Evolutionary conservation across 1,139 yeast genomes (phyloP).

Genomic region (Casaregolazyma lundiana): DNA sequence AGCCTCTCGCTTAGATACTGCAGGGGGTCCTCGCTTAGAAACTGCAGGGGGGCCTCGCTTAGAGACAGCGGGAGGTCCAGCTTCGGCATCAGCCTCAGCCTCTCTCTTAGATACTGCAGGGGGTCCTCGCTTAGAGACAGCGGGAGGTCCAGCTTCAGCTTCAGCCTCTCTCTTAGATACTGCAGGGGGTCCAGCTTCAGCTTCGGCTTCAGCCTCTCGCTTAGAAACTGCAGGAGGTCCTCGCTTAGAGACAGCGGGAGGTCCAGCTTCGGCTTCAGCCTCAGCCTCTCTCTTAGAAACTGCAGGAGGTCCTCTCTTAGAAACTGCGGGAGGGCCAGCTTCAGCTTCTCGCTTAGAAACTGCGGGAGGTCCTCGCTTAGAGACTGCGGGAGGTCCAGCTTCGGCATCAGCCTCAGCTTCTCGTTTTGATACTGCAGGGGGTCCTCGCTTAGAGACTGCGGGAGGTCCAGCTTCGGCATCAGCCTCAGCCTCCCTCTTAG

Average conservation of each 20-base stretch:
- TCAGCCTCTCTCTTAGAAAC: conserved; percentile 1
- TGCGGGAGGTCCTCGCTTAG: background rate
- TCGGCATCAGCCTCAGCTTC: conserved; percentile 6
- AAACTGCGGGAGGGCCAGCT: background rate
- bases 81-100: conserved; percentile 7
- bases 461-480: conserved; percentile 6
- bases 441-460: background rate
- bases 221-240: conserved; percentile 2
- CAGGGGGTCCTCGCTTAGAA: conserved; percentile 8
- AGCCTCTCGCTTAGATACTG: conserved; percentile 1
- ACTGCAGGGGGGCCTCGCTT: background rate
- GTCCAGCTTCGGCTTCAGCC: conserved; percentile 7
- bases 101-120: conserved; percentile 5
- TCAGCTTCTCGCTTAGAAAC: conserved; percentile 7
- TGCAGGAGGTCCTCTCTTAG: background rate
- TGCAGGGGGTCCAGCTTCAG: conserved; percentile 5
- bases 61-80: background rate
- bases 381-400: conserved; percentile 1
- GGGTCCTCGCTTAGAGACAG: conserved; percentile 3
- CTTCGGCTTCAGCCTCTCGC: conserved; percentile 6
- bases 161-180: conserved; percentile 1
- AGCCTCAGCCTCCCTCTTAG: conserved; percentile 6
- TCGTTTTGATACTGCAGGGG: background rate
- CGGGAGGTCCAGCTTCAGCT: conserved; percentile 1
- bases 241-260: background rate